Conservation (phyloP, 495 filamentous ascomycete species). For the Xylaria intraflava region DNA sequence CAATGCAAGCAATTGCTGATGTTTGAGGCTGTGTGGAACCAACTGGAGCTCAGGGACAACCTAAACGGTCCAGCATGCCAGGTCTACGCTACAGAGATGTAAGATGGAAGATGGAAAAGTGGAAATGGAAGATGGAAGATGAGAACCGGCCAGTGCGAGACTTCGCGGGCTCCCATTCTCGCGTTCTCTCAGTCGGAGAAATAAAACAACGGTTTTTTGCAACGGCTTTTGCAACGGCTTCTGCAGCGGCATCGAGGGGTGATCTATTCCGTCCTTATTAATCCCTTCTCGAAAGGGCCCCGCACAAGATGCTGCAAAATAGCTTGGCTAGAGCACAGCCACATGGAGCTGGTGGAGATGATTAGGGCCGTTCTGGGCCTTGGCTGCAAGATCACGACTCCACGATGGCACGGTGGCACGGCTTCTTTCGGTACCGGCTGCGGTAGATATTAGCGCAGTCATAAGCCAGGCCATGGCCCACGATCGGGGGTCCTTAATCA, state of each 20-base stretch:
- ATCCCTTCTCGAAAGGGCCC: neutral
- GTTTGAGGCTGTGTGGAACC: neutral
- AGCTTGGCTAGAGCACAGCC: too few species aligned
- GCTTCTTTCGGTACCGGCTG: constrained; percentile 24
- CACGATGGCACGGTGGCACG: neutral
- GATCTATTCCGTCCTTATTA: neutral
- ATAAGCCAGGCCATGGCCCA: too few species aligned
- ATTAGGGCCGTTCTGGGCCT: constrained; percentile 10
- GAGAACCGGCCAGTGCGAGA: neutral
- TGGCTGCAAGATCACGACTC: constrained; percentile 19
- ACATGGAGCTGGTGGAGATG: constrained; percentile 2
- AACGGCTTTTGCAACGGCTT: neutral
- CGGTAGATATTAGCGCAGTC: constrained; percentile 27
- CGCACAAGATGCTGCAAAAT: too few species aligned
- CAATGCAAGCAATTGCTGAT: neutral
- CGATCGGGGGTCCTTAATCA: too few species aligned
- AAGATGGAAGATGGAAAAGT: too few species aligned
- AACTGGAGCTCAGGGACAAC: neutral
- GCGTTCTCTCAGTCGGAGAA: neutral
- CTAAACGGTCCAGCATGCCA: neutral
- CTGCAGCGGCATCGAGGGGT: constrained; percentile 8
- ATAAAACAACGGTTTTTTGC: too few species aligned
- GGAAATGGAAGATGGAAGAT: too few species aligned
- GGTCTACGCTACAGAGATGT: neutral
- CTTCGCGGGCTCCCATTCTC: neutral